These are phyloP conservation scores for Cephaloascus albidus DNA, from an alignment of 805 yeast species.

Conservation along the genomic window DNA sequence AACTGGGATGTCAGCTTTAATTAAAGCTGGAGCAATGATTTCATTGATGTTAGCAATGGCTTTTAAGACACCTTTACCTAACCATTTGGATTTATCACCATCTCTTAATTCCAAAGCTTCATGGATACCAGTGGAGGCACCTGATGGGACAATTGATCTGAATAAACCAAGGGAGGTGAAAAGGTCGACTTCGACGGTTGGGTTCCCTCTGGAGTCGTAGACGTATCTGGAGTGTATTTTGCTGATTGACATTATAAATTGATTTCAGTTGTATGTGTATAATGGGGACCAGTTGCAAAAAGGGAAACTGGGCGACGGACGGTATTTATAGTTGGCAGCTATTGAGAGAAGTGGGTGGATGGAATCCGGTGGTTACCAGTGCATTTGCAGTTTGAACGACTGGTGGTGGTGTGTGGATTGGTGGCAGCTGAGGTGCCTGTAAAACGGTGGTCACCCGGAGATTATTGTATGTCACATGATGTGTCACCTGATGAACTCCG, in stretches of 20 bases:
- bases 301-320: too few species aligned
- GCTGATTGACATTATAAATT: constrained; percentile 59
- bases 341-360: too few species aligned
- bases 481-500: too few species aligned
- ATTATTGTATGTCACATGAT: too few species aligned
- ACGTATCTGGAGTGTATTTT: constrained; percentile 92
- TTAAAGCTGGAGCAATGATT: constrained; percentile 87
- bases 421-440: too few species aligned
- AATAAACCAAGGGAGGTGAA: constrained; percentile 87
- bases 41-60: constrained; percentile 96
- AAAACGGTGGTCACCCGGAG: too few species aligned
- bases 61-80: constrained; percentile 96
- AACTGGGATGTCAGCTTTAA: constrained; percentile 75
- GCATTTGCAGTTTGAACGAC: too few species aligned
- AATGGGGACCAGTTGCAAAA: too few species aligned
- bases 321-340: too few species aligned
- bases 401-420: too few species aligned
- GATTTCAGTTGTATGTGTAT: not conserved
- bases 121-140: constrained; percentile 98
- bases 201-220: constrained; percentile 99
- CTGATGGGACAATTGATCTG: constrained; percentile 98
- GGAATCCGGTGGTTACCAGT: too few species aligned
- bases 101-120: constrained; percentile 99
- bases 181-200: constrained; percentile 97
- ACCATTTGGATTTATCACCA: constrained; percentile 95